Evolutionary conservation across 176 grass and related monocot species (phyloP).

Genomic region (Oryza glumipatula): DNA sequence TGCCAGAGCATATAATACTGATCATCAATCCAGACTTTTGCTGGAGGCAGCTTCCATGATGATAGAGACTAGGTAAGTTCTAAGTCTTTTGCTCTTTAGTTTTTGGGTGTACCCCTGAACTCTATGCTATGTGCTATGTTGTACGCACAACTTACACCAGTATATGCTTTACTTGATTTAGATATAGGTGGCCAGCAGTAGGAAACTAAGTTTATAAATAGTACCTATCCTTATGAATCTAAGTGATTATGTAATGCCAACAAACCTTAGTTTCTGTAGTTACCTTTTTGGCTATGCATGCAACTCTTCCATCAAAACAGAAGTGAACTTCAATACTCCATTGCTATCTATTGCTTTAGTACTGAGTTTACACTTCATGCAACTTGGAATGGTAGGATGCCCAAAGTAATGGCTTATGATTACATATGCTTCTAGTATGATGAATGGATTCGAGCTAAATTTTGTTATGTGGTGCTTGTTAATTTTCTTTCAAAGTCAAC

Average conservation of each 20-base stretch:
- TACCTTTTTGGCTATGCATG: not conserved
- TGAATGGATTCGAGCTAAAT: not conserved
- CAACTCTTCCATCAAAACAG: not conserved
- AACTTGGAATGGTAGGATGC: not conserved
- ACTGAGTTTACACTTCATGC: not conserved
- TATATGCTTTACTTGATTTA: slow-evolving; percentile 8
- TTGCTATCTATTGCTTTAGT: not conserved
- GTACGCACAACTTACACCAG: not conserved
- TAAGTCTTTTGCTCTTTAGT: slow-evolving; percentile 17
- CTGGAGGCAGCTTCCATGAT: slow-evolving; percentile 99
- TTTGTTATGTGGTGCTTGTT: not conserved
- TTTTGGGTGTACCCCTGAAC: not conserved
- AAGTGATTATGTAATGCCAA: not conserved
- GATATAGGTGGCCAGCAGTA: not conserved
- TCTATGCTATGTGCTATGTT: not conserved
- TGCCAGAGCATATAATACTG: slow-evolving; percentile 91
- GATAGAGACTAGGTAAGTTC: slow-evolving; percentile 87
- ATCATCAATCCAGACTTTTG: slow-evolving; percentile 92
- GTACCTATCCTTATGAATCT: not conserved
- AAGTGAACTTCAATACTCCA: not conserved
- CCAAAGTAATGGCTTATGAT: not conserved
- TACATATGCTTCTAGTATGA: not conserved
- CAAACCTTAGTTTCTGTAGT: not conserved
- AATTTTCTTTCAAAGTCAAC: not conserved
- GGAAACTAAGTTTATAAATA: not conserved